A percentile compares a stretch with the other conserved stretches of the same genome.
phyloP scores from a whole-genome alignment of 1,284 basidiomycete species.

The Puccinia polysora region DNA sequence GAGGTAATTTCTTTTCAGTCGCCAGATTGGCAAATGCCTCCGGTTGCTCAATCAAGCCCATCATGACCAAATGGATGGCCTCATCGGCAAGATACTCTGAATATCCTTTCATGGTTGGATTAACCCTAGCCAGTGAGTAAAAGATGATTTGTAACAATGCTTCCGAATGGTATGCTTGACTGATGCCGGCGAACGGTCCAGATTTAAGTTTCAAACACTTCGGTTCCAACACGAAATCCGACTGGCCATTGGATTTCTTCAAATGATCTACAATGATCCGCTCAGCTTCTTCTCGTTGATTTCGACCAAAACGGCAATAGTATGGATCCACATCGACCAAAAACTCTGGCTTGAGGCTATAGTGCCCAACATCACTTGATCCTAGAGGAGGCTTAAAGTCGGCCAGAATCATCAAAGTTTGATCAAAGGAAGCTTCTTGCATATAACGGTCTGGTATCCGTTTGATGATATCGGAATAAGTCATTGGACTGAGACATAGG shows the following conservation, averaged over 20 bases:
- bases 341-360: conserved; percentile 76
- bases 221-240: conserved; percentile 70
- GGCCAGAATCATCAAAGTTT: conserved; percentile 71
- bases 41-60: conserved; percentile 68
- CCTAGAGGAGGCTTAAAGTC: conserved; percentile 76
- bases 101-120: conserved; percentile 57
- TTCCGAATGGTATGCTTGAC: conserved; percentile 63
- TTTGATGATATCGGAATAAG: conserved; percentile 87
- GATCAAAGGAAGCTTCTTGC: conserved; percentile 79
- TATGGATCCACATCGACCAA: conserved; percentile 89
- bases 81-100: conserved; percentile 82
- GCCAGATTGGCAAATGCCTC: conserved; percentile 62
- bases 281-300: conserved; percentile 91
- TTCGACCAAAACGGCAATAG: conserved; percentile 92
- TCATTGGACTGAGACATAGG: conserved; percentile 77
- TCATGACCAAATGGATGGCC: conserved; percentile 75
- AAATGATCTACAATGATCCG: conserved; percentile 66
- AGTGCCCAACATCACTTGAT: conserved; percentile 72
- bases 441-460: conserved; percentile 82
- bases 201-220: conserved; percentile 62
- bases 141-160: conserved; percentile 71
- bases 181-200: conserved; percentile 66
- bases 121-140: conserved; percentile 58
- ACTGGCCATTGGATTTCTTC: conserved; percentile 59
- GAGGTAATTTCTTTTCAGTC: conserved; percentile 53